Conservation (phyloP, 2,329 filamentous ascomycete species). For the Gaeumannomyces tritici region DNA sequence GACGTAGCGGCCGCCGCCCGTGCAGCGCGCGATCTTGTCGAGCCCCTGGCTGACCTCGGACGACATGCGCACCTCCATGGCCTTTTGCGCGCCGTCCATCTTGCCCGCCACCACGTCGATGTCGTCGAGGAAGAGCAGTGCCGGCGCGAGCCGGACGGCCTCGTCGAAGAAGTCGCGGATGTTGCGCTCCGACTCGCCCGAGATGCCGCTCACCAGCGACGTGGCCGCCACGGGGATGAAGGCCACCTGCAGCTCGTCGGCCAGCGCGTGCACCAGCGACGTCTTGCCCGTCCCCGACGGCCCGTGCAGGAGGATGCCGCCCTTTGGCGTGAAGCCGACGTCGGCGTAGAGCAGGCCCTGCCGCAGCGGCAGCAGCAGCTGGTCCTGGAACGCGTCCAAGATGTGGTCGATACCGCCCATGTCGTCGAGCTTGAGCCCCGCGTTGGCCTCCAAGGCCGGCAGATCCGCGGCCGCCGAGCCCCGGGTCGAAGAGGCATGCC, state of each 20-base stretch:
- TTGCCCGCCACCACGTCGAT: slow-evolving; percentile 88
- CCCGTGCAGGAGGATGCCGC: slow-evolving; percentile 70
- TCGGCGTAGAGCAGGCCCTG: slow-evolving; percentile 55
- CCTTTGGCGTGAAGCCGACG: slow-evolving; percentile 58
- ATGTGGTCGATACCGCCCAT: slow-evolving; percentile 70
- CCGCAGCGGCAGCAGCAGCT: slow-evolving; percentile 64
- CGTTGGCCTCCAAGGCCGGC: slow-evolving; percentile 23
- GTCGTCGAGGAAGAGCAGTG: slow-evolving; percentile 84
- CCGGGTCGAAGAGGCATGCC: background rate
- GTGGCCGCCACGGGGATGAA: slow-evolving; percentile 78
- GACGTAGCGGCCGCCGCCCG: slow-evolving; percentile 64
- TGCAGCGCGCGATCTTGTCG: slow-evolving; percentile 68
- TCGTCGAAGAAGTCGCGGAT: slow-evolving; percentile 80
- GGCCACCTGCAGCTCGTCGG: slow-evolving; percentile 63
- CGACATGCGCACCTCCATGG: slow-evolving; percentile 84
- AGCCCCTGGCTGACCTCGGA: slow-evolving; percentile 78
- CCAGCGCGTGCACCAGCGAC: slow-evolving; percentile 71
- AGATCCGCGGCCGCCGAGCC: background rate
- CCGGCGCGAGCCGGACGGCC: slow-evolving; percentile 76
- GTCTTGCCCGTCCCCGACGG: slow-evolving; percentile 84
- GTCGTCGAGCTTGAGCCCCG: slow-evolving; percentile 58
- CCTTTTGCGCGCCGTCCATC: slow-evolving; percentile 69
- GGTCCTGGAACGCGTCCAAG: slow-evolving; percentile 57
- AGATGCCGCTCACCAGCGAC: slow-evolving; percentile 77
- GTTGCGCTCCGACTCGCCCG: slow-evolving; percentile 81